Base-by-base conservation (phyloP, 2,329 filamentous ascomycete genomes). In the Stromatinia cepivora region DNA sequence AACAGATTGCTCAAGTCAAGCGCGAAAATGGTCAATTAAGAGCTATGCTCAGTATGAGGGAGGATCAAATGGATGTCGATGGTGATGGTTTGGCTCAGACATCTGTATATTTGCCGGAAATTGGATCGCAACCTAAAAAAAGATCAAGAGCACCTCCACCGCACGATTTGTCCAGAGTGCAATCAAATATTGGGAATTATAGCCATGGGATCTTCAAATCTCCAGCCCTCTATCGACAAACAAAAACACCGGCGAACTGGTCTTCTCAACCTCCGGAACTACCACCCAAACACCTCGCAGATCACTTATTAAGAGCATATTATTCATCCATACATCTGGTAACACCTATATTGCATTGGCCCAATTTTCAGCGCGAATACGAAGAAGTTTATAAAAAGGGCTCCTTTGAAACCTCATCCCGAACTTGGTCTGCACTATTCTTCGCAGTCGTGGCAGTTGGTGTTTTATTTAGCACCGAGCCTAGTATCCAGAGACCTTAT, bases 301-400 rank as follows among this genome's bases (percentile, higher is more conserved):
- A 97, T 72, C 87, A 87, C 73, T 83, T 97, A 2, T 81, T 97
- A 45, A 85, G 87, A 46, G 86, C 90, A 50, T 99, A 97, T 79
- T 90, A 92, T 75, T 84, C 86, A 52, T 90, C 90, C 9, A 84
- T 92, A 34, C 94, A 98, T 78, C 86, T 88, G 45, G 90, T 92
- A 79, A 90, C 94, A 74, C 95, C 95, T 0, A 88, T 97, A 56
- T 77, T 98, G 13, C 92, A 98, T 79, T 96, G 94, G 91, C 92
- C 92, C 2, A 91, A 87, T 0, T 96, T 98, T 75, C 84, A 90
- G 75, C 84, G 86, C 61, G 87, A 91, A 65, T 91, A 94, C 71
- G 92, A 97, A 69, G 85, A 88, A 11, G 83, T 97, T 9, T 97
- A 97, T 79, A 86, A 86, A 68, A 81, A 82, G 54, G 86, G 88